Evolutionary conservation across 2,329 filamentous ascomycete species (phyloP), one percentile per base, ranked within the genome.

Genomic region (Pseudogymnoascus sp.): DNA sequence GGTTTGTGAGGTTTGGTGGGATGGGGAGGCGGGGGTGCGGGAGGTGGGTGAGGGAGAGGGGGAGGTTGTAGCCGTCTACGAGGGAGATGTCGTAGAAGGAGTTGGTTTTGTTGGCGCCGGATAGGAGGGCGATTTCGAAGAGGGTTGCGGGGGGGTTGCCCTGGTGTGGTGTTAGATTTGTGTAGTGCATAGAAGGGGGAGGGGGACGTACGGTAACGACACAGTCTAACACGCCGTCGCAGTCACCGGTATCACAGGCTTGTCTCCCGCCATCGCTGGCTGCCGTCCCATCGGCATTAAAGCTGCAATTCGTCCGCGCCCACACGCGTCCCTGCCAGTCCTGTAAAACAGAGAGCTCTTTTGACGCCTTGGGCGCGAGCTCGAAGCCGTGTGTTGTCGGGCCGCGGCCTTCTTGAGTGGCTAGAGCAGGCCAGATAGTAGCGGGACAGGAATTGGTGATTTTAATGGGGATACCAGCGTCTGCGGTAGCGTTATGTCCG

Each of bases 51-150:
- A 85, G 83, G 31, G 84, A 87, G 66, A 93, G 73, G 1, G 89
- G 88, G 1, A 93, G 76, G 72, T 93, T 93, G 80, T 93, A 93
- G 60, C 90, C 90, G 72, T 95, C 90, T 21, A 95, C 90, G 2
- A 93, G 80, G 42, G 89, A 92, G 67, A 95, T 90, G 74, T 95
- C 90, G 76, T 93, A 93, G 73, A 91, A 95, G 8, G 86, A 88
- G 71, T 92, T 87, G 64, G 72, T 75, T 60, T 78, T 77, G 21
- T 79, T 78, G 47, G 81, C 76, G 31, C 87, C 86, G 29, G 87
- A 88, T 60, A 85, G 82, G 14, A 93, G 81, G 63, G 88, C 91
- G 75, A 95, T 93, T 72, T 96, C 91, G 40, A 88, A 90, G 11
- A 96, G 81, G 1, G 89, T 93, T 12, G 86, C 86, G 10, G 91